Conservation (phyloP, 768 basidiomycete species). For the Candolleomyces eurysporus region DNA sequence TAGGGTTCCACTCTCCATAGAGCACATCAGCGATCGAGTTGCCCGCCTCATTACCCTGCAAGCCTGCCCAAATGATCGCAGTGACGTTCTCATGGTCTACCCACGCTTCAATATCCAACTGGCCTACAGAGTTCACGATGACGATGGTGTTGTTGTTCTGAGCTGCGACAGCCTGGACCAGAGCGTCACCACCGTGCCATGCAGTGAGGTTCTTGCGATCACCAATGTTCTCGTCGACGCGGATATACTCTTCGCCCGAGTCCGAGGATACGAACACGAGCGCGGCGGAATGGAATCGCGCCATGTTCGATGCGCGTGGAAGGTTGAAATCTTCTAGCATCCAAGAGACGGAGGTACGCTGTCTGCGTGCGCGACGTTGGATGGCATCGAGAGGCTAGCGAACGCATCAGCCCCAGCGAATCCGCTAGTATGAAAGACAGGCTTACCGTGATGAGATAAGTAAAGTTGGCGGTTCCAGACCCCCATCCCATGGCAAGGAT, state of each 20-base stretch:
- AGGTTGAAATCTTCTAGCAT: slow-evolving; percentile 70
- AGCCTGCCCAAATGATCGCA: slow-evolving; percentile 66
- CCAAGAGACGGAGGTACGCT: slow-evolving; percentile 67
- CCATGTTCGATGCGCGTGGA: slow-evolving; percentile 43
- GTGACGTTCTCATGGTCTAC: slow-evolving; percentile 72
- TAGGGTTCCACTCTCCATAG: slow-evolving; percentile 68
- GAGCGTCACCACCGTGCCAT: slow-evolving; percentile 70
- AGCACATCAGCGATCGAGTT: slow-evolving; percentile 71
- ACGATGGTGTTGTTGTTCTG: slow-evolving; percentile 74
- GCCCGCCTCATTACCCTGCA: slow-evolving; percentile 68
- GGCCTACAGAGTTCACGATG: slow-evolving; percentile 62
- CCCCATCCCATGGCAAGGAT: slow-evolving; percentile 93
- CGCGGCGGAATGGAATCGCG: slow-evolving; percentile 54
- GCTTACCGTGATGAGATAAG: slow-evolving; percentile 73
- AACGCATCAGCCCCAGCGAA: not conserved
- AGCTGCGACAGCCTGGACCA: slow-evolving; percentile 66
- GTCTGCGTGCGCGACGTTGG: slow-evolving; percentile 64
- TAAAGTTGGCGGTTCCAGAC: slow-evolving; percentile 75
- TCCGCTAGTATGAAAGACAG: not conserved
- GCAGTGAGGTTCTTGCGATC: slow-evolving; percentile 73
- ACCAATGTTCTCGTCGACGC: slow-evolving; percentile 75
- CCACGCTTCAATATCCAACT: slow-evolving; percentile 63
- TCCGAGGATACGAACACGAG: slow-evolving; percentile 83
- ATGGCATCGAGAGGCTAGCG: slow-evolving; percentile 76
- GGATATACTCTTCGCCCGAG: slow-evolving; percentile 83